Conservation (phyloP, 768 basidiomycete genomes). For the Dendrothele bispora region DNA sequence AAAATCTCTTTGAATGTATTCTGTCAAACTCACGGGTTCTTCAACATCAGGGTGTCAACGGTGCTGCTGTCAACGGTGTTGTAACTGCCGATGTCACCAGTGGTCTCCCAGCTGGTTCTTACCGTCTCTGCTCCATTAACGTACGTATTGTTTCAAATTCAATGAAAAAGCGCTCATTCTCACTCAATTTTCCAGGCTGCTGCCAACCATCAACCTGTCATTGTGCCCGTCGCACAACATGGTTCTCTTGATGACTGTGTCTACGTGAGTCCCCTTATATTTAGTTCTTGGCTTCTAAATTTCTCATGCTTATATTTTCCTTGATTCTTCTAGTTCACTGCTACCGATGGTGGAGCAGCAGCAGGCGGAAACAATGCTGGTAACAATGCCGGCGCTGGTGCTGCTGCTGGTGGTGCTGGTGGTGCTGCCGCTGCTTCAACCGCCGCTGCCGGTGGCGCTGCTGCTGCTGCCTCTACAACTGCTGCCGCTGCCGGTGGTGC, state of each 20-base stretch:
- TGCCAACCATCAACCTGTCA: conserved; percentile 58
- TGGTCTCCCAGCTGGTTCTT: conserved; percentile 59
- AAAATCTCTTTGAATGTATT: neutral
- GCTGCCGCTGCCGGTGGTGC: conserved; percentile 5
- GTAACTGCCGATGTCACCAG: conserved; percentile 49
- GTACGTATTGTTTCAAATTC: neutral
- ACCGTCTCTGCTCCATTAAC: conserved; percentile 61
- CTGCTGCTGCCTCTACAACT: neutral
- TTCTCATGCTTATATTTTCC: conserved; percentile 8
- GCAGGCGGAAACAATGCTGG: conserved; percentile 8
- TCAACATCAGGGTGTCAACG: conserved; percentile 43
- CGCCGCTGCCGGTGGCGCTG: neutral
- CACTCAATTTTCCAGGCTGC: conserved; percentile 26
- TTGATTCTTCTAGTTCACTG: conserved; percentile 30
- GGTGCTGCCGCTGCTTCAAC: neutral
- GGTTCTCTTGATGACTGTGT: conserved; percentile 58
- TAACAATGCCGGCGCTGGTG: conserved; percentile 5
- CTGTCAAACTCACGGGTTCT: conserved; percentile 27
- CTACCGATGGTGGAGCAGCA: conserved; percentile 21
- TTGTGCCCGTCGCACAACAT: conserved; percentile 62
- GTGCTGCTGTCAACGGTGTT: conserved; percentile 18
- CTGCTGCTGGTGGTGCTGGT: conserved; percentile 11
- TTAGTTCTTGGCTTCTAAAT: neutral
- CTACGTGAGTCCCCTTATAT: conserved; percentile 46
- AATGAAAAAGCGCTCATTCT: neutral